Evolutionary conservation across 192 early-diverging fungal genomes (phyloP), one percentile per base, ranked within the genome.

Genomic region (Coemansia sp.): DNA sequence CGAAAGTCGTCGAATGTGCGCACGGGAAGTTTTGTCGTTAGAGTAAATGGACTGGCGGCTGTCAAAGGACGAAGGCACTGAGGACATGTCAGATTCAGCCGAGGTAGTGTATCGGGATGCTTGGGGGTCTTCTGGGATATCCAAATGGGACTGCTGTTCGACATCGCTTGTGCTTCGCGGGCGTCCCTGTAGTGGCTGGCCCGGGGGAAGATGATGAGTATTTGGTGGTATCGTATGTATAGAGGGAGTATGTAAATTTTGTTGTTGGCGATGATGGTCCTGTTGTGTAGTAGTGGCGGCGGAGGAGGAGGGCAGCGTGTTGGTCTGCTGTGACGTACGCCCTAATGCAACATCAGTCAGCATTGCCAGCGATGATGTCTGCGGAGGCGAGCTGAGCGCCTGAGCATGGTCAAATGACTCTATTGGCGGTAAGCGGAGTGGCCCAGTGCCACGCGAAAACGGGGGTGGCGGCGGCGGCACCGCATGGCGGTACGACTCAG

Each of bases 351-450:
- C 67, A 13, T 69, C 67, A 4, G 67, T 69, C 14, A 69, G 67
- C 10, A 69, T 62, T 0, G 67, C 44, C 13, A 69, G 60, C 37
- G 67, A 62, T 27, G 67, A 62, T 2, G 66, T 50, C 25, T 38
- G 29, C 7, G 58, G 59, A 4, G 66, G 66, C 10, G 58, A 56
- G 6, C 40, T 45, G 20, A 58, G 59, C 6, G 67, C 36, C 27
- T 68, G 67, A 8, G 67, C 67, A 2, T 64, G 62, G 67, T 73
- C 77, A 13, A 80, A 70, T 15, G 77, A 80, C 17, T 65, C 58
- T 3, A 80, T 80, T 0, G 77, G 77, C 54, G 77, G 77, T 13
- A 80, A 54, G 0, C 77, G 70, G 36, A 80, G 63, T 17, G 70
- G 48, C 2, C 62, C 68, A 2, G 45, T 6, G 45, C 41, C 41